These are phyloP conservation scores for Lichenothelia convexa DNA, from an alignment of 495 filamentous ascomycete species.

Conservation along the genomic window DNA sequence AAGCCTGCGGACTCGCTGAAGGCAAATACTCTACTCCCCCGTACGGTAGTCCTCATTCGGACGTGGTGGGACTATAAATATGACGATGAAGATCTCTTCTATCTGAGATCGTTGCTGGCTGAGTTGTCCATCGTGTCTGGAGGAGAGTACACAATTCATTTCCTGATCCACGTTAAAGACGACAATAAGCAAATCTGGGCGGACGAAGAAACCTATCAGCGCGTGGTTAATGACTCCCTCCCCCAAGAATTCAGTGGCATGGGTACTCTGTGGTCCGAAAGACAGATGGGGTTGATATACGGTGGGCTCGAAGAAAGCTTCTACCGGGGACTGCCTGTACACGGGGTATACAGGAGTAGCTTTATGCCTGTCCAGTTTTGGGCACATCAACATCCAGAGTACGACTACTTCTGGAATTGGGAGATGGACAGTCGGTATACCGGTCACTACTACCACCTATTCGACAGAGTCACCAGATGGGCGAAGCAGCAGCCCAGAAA, in stretches of 20 bases:
- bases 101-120: slow-evolving; percentile 36
- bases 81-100: slow-evolving; percentile 24
- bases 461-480: slow-evolving; percentile 57
- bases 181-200: slow-evolving; percentile 46
- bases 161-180: slow-evolving; percentile 50
- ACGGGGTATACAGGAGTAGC: slow-evolving; percentile 78
- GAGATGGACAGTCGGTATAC: slow-evolving; percentile 95
- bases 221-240: slow-evolving; percentile 48
- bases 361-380: slow-evolving; percentile 94
- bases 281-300: slow-evolving; percentile 79
- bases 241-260: slow-evolving; percentile 80
- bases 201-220: slow-evolving; percentile 41
- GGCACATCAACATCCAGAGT: slow-evolving; percentile 74
- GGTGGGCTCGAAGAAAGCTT: slow-evolving; percentile 59
- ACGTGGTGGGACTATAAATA: slow-evolving; percentile 43
- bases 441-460: slow-evolving; percentile 88
- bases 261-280: slow-evolving; percentile 77
- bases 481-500: slow-evolving; percentile 71
- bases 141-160: slow-evolving; percentile 44
- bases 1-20: not conserved
- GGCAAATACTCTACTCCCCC: slow-evolving; percentile 24
- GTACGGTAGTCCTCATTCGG: slow-evolving; percentile 42
- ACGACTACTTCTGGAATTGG: slow-evolving; percentile 96
- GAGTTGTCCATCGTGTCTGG: slow-evolving; percentile 45
- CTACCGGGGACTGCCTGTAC: slow-evolving; percentile 55